A percentile compares a stretch with the other conserved stretches of the same genome.
Evolutionary conservation across 495 filamentous ascomycete species (phyloP).

Genomic region (Penicillium salamii): DNA sequence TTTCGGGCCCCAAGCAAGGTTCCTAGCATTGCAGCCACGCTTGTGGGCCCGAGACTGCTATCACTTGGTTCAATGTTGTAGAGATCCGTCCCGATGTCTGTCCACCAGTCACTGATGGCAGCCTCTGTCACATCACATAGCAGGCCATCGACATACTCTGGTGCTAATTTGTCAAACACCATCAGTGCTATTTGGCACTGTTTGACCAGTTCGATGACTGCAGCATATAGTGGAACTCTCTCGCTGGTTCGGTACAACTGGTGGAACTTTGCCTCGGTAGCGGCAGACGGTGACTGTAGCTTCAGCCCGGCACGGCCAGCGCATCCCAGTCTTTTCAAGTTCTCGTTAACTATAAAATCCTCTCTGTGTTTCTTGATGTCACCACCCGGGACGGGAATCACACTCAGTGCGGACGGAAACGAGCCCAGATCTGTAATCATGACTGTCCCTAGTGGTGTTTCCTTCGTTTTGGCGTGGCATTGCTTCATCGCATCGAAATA

Average conservation of each 20-base stretch:
- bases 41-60: constrained; percentile 87
- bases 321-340: constrained; percentile 89
- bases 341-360: constrained; percentile 91
- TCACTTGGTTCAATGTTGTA: constrained; percentile 91
- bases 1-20: constrained; percentile 88
- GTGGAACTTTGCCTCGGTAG: constrained; percentile 86
- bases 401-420: constrained; percentile 85
- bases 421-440: constrained; percentile 92
- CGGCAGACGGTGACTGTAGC: constrained; percentile 67
- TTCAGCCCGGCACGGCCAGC: constrained; percentile 85
- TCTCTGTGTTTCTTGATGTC: constrained; percentile 77
- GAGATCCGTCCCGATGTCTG: constrained; percentile 83
- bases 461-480: constrained; percentile 75
- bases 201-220: constrained; percentile 88
- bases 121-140: constrained; percentile 91
- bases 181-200: constrained; percentile 86
- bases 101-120: constrained; percentile 94
- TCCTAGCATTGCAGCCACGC: constrained; percentile 83
- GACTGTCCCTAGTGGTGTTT: constrained; percentile 78
- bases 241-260: constrained; percentile 87
- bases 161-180: constrained; percentile 80
- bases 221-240: constrained; percentile 66
- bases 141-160: constrained; percentile 89
- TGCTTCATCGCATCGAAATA: constrained; percentile 86
- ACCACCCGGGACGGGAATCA: constrained; percentile 84